Base-by-base conservation (phyloP, 2,329 filamentous ascomycete species). In the Phaeosphaeriaceae sp. region DNA sequence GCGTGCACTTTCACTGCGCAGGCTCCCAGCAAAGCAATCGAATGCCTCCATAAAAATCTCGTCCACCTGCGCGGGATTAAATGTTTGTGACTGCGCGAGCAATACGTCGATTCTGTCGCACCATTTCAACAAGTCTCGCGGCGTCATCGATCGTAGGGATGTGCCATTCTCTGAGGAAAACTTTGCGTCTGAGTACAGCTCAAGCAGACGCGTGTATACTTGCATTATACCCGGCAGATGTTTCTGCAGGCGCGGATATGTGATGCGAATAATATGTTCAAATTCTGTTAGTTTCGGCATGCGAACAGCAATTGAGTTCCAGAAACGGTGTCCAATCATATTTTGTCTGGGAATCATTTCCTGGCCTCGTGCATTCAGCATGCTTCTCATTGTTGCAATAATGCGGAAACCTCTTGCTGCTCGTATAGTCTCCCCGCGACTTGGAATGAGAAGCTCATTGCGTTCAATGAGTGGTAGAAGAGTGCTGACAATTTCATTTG, bases 21-120 rank as follows among this genome's bases (percentile, higher is more conserved):
- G 79, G 67, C 88, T 90, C 45, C 89, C 90, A 34, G 90, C 87
- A 71, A 99, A 97, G 67, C 92, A 95, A 72, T 99, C 94, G 43
- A 94, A 82, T 0, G 92, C 90, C 68, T 99, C 94, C 76, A 96
- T 84, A 65, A 97, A 97, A 73, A 97, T 96, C 63, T 88, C 86
- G 64, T 97, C 88, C 57, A 87, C 80, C 68, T 94, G 89, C 16
- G 83, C 80, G 9, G 86, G 85, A 18, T 83, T 87, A 56, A 82
- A 87, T 17, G 85, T 84, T 1, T 86, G 83, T 9, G 82, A 78
- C 7, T 80, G 73, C 46, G 80, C 66, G 17, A 97, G 77, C 13
- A 91, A 83, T 42, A 83, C 79, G 42, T 86, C 81, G 17, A 97
- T 78, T 50, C 94, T 84, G 38, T 85, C 83, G 63, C 92, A 96